Evolutionary conservation across 345 rosid genomes (phyloP).

Genomic region (Pugionium cornutum): DNA sequence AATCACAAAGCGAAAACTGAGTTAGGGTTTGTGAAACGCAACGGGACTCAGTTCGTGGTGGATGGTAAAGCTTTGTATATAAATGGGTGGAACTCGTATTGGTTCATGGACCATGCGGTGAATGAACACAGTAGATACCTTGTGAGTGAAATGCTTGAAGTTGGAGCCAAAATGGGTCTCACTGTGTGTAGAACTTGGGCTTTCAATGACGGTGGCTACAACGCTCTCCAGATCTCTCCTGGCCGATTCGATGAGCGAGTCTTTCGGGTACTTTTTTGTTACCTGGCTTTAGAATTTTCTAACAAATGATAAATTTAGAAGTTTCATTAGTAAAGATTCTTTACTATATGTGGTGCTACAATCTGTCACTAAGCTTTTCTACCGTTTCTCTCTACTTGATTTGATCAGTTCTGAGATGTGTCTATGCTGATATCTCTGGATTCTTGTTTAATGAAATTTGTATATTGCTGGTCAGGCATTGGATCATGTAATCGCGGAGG

Average conservation of each 20-base stretch:
- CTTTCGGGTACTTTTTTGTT: slow-evolving; percentile 53
- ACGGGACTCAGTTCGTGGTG: slow-evolving; percentile 65
- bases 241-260: slow-evolving; percentile 74
- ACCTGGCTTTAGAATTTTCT: background rate
- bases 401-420: background rate
- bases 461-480: slow-evolving; percentile 59
- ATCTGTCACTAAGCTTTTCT: background rate
- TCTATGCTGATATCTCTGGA: background rate
- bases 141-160: slow-evolving; percentile 59
- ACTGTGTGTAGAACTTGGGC: slow-evolving; percentile 92
- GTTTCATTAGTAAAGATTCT: too few species aligned
- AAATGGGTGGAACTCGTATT: slow-evolving; percentile 87
- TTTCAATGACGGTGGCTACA: slow-evolving; percentile 79
- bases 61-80: slow-evolving; percentile 59
- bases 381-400: background rate
- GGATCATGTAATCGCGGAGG: slow-evolving; percentile 82
- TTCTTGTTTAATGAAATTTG: slow-evolving; percentile 1
- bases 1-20: slow-evolving; percentile 38
- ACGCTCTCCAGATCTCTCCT: slow-evolving; percentile 85
- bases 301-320: background rate
- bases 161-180: slow-evolving; percentile 79
- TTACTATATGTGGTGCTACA: too few species aligned
- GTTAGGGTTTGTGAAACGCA: slow-evolving; percentile 60
- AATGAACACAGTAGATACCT: slow-evolving; percentile 55
- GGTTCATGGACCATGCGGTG: slow-evolving; percentile 84